phyloP scores from a whole-genome alignment of 208 protist genomes.

The Angomonas ambiguus region DNA sequence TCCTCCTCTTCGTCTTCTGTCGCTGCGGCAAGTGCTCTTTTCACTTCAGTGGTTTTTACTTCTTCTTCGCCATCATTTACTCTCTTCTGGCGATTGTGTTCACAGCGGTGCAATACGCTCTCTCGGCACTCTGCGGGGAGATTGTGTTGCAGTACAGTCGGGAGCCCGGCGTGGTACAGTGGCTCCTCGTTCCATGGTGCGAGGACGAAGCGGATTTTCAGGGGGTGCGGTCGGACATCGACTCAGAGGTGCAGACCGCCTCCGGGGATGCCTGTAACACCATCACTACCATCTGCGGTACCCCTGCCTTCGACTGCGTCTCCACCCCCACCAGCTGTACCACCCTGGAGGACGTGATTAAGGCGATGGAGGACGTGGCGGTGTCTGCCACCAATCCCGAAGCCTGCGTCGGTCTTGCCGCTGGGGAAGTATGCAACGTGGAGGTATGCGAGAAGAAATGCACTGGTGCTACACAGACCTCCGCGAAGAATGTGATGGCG shows the following conservation, averaged over 20 bases:
- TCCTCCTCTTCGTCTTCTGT: conserved; percentile 51
- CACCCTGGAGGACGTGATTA: conserved; percentile 32
- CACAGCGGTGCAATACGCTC: conserved; percentile 37
- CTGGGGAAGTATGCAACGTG: conserved; percentile 44
- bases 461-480: conserved; percentile 19
- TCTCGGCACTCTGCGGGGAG: conserved; percentile 47
- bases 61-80: conserved; percentile 54
- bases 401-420: conserved; percentile 18
- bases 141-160: conserved; percentile 52
- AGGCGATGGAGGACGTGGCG: conserved; percentile 17
- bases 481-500: conserved; percentile 25
- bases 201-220: conserved; percentile 40
- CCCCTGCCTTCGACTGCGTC: neutral
- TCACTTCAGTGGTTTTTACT: conserved; percentile 49
- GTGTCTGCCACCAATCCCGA: neutral
- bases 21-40: conserved; percentile 35
- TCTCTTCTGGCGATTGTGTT: conserved; percentile 55
- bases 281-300: conserved; percentile 12
- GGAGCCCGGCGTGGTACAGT: conserved; percentile 68
- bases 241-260: conserved; percentile 9
- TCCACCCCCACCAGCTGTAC: conserved; percentile 26
- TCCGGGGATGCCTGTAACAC: conserved; percentile 22
- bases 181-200: conserved; percentile 68
- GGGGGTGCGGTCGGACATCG: conserved; percentile 24
- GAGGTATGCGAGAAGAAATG: conserved; percentile 37